Evolutionary conservation across 139 green algal species (phyloP).

Genomic region (Chlorella ohadii): DNA sequence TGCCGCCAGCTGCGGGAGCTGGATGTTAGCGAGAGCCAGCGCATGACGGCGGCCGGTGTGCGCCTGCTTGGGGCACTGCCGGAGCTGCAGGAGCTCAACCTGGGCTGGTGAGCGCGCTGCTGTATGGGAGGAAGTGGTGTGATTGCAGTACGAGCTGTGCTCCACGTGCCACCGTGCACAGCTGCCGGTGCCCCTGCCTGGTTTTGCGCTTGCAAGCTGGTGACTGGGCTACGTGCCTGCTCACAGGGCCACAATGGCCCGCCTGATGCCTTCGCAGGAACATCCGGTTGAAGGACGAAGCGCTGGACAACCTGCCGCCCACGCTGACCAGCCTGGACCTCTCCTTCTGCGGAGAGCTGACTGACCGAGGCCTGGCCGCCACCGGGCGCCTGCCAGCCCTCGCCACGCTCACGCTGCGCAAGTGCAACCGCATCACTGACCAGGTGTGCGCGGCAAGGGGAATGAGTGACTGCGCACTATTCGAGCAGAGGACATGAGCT

Average conservation of each 20-base stretch:
- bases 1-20: conserved; percentile 28
- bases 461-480: background rate
- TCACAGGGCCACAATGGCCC: too few species aligned
- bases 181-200: too few species aligned
- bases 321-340: conserved; percentile 28
- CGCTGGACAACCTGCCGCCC: conserved; percentile 29
- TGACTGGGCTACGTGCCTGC: too few species aligned
- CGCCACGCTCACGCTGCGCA: conserved; percentile 3
- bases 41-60: conserved; percentile 21
- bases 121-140: too few species aligned
- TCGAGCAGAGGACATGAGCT: too few species aligned
- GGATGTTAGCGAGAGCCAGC: conserved; percentile 47
- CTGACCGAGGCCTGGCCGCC: conserved; percentile 1
- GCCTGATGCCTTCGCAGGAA: conserved; percentile 35
- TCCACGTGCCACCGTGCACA: too few species aligned
- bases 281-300: conserved; percentile 18
- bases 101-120: conserved; percentile 24
- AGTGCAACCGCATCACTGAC: conserved; percentile 25
- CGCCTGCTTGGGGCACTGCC: conserved; percentile 23
- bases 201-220: too few species aligned
- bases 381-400: background rate
- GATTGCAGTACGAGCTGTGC: too few species aligned
- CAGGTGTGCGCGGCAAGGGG: background rate
- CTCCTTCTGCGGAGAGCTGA: conserved; percentile 21
- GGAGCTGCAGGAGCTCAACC: conserved; percentile 29